Base-by-base conservation (phyloP, 148 eudicot genomes). In the Amaranthus cruentus region DNA sequence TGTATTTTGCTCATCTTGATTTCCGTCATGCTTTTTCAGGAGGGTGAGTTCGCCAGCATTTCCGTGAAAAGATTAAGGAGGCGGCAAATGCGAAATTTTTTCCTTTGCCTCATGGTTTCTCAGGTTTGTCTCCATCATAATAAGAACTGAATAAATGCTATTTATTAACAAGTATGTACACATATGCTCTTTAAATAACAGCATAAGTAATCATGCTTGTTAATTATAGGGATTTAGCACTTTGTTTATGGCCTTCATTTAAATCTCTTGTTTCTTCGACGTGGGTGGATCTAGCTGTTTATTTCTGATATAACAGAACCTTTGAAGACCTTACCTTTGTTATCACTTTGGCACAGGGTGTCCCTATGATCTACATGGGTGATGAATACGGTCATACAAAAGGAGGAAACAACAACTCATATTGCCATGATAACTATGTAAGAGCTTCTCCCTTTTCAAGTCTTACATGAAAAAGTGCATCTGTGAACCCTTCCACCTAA, bases 361-460 rank as follows among this genome's bases (percentile, higher is more conserved):
- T 95, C 62, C 99, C 99, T 46, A 91, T 95, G 99, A 80, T 95
- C 73, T 85, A 90, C 75, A 95, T 95, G 99, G 99, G 99, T 70
- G 99, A 95, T 83, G 99, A 92, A 77, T 95, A 95, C 38, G 99
- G 99, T 62, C 99, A 95, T 84, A 90, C 94, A 5, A 95, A 95
- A 88, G 96, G 97, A 56, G 99, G 99, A 78, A 95, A 95, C 87
- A 95, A 95, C 87, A 95, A 95, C 74, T 85, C 97, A 66, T 95
- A 95, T 82, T 91, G 97, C 88, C 99, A 90, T 72, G 99, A 95
- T 85, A 95, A 95, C 84, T 85, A 85, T 78, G 99, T 95, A 80
- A 76, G 38, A 68, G 12, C 47, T 72, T 28, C 64, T 81, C 62
- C 62, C 63, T 62, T 28, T 7, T 52, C 38, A 6, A 21, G 10